Percentiles rank a stretch among this genome's conserved stretches.
phyloP scores from a whole-genome alignment of 2,329 filamentous ascomycete genomes.

The Emergomyces orientalis region DNA sequence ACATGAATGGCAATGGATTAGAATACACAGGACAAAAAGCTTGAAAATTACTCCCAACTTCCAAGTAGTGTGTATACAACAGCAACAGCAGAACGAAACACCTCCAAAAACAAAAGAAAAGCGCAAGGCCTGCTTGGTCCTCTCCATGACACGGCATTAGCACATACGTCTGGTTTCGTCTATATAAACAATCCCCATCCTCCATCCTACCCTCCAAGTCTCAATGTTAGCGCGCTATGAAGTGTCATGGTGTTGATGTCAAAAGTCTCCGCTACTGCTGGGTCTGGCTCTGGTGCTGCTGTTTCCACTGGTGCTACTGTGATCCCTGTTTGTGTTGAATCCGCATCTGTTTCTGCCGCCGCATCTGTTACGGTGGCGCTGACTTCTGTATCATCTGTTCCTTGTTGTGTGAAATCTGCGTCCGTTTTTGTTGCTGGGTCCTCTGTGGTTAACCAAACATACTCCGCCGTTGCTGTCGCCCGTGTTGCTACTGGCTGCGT shows the following conservation, averaged over 20 bases:
- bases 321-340: neutral
- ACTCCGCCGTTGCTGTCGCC: neutral
- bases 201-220: conserved; percentile 5
- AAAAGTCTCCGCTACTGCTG: neutral
- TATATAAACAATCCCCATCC: neutral
- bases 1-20: neutral
- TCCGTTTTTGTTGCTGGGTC: neutral
- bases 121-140: neutral
- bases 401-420: neutral
- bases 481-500: neutral
- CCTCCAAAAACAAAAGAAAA: neutral
- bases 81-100: neutral
- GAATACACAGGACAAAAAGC: neutral
- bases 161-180: neutral
- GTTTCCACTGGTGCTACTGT: neutral
- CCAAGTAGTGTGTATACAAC: neutral
- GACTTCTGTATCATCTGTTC: neutral
- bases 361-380: neutral
- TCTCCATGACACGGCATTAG: neutral
- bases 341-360: neutral
- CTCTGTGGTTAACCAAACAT: neutral
- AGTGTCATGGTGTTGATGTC: conserved; percentile 4
- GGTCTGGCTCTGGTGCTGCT: neutral
- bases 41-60: neutral
- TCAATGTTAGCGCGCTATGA: conserved; percentile 8